phyloP scores from a whole-genome alignment of 371 early-diverging fungal species.

The Phascolomyces articulosus region DNA sequence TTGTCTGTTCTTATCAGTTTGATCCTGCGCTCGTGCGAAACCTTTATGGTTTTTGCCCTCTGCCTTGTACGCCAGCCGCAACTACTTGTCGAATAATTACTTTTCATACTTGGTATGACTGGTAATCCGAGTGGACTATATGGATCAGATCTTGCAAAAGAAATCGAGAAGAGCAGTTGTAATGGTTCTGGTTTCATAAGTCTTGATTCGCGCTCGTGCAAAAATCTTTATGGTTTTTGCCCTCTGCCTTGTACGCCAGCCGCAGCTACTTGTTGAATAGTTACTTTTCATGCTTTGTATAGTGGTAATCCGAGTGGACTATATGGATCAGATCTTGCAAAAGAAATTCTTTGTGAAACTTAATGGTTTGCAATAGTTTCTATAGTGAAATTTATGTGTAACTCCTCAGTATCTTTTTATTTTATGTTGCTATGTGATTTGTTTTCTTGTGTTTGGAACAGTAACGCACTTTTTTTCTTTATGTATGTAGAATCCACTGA shows the following conservation, averaged over 20 bases:
- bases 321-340: neutral
- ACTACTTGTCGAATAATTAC: constrained; percentile 9
- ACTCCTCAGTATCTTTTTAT: too few relatives aligned
- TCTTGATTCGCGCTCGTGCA: neutral
- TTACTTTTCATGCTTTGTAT: neutral
- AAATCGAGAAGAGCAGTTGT: neutral
- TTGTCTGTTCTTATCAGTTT: too few relatives aligned
- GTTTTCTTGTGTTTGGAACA: too few relatives aligned
- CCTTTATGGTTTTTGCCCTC: constrained; percentile 9
- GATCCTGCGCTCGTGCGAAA: neutral
- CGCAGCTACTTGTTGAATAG: neutral
- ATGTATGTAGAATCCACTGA: too few relatives aligned
- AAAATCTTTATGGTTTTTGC: constrained; percentile 3
- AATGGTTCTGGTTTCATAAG: neutral
- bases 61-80: constrained; percentile 10
- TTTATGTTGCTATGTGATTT: too few relatives aligned
- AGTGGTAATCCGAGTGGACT: neutral
- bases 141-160: constrained; percentile 4
- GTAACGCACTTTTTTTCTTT: too few relatives aligned
- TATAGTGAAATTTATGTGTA: too few relatives aligned
- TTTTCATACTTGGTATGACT: neutral
- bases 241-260: constrained; percentile 15
- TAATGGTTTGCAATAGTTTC: too few relatives aligned
- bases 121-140: neutral
- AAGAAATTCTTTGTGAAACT: neutral